Base-by-base conservation (phyloP, 2,329 filamentous ascomycete genomes). In the Hypoxylon sp. region DNA sequence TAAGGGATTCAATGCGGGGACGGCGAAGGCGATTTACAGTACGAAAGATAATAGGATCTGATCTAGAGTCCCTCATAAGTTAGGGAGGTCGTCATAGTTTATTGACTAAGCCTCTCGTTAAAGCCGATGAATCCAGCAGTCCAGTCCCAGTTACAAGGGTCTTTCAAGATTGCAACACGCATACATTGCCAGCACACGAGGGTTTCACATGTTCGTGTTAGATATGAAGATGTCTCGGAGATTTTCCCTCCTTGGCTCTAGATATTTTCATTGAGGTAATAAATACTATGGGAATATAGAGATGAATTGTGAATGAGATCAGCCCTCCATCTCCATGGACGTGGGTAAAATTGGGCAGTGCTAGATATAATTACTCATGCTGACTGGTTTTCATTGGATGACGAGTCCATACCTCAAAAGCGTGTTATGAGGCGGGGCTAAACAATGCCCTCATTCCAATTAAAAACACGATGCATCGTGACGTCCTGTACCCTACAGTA, bases 361-460 rank as follows among this genome's bases (percentile, higher is more conserved):
- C 65, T 66, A 31, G 37, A 59, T 63, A 22, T 58, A 53, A 63
- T 68, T 68, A 65, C 58, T 68, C 58, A 55, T 61, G 39, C 50
- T 59, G 33, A 59, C 54, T 35, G 37, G 19, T 22, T 31, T 17
- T 46, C 29, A 66, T 68, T 68, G 62, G 62, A 55, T 33, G 58
- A 56, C 52, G 33, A 56, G 47, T 33, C 50, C 48, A 56, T n/a
- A 50, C 44, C 13, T 60, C 33, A 17, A 33, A 50, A 42, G 42
- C 17, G 48, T 48, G 22, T 54, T 58, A 60, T 57, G 46, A 56
- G 56, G 61, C 44, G 61, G 57, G 68, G 62, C 46, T 51, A 60
- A 35, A 65, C 48, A 57, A 57, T 48, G 52, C 54, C 55, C 35
- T 46, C 44, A 22, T 59, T 19, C 19, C 33, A 50, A 60, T 60